Evolutionary conservation across 768 basidiomycete genomes (phyloP).

Genomic region (Kwoniella newhampshirensis): DNA sequence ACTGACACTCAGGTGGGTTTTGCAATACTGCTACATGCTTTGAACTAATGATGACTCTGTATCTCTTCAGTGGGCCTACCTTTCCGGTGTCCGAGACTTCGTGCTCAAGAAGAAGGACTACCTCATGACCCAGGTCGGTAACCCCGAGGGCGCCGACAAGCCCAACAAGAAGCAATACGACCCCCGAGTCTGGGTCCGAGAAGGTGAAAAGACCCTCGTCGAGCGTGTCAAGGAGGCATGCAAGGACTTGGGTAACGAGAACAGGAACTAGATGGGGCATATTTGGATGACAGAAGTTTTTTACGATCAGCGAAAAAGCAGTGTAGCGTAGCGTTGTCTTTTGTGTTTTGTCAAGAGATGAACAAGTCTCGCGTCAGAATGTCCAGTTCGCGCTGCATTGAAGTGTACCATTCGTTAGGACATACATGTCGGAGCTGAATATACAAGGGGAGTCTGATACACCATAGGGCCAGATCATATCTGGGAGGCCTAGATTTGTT

Average conservation of each 20-base stretch:
- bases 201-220: conserved; percentile 90
- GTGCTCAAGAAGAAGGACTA: conserved; percentile 81
- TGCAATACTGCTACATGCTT: background rate
- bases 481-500: too few relatives aligned
- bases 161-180: conserved; percentile 99
- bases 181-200: conserved; percentile 97
- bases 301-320: background rate
- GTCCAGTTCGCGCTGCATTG: too few relatives aligned
- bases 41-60: background rate
- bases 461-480: too few relatives aligned
- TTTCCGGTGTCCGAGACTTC: conserved; percentile 85
- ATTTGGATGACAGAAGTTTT: background rate
- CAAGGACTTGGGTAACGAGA: conserved; percentile 68
- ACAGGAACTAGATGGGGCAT: conserved; percentile 32
- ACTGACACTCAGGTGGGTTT: conserved; percentile 58
- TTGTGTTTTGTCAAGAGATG: too few relatives aligned
- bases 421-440: too few relatives aligned
- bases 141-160: conserved; percentile 94
- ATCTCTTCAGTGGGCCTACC: conserved; percentile 66
- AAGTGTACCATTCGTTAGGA: too few relatives aligned
- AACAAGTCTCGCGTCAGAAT: too few relatives aligned
- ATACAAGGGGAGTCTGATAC: too few relatives aligned
- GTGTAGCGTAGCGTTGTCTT: background rate
- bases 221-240: conserved; percentile 93
- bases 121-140: conserved; percentile 86